Conservation (phyloP, 2,329 filamentous ascomycete species). For the Venturia pyrina region DNA sequence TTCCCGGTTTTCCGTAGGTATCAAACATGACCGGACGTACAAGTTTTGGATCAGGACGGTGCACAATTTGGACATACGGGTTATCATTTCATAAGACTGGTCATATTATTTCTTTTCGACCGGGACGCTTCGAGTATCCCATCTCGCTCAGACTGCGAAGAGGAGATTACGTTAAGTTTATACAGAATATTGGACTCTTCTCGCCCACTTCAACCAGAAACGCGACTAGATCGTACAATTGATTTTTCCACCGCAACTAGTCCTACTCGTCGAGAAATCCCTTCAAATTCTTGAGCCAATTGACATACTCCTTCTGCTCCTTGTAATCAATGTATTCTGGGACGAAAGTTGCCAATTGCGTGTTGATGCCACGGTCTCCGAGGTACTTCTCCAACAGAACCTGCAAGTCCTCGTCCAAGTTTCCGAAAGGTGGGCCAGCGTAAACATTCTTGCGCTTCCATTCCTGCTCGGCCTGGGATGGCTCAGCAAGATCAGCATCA, state of each 20-base stretch:
- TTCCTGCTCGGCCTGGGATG: slow-evolving; percentile 63
- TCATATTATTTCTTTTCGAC: neutral
- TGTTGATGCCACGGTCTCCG: slow-evolving; percentile 86
- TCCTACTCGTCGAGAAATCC: neutral
- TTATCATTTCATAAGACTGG: neutral
- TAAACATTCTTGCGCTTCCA: slow-evolving; percentile 72
- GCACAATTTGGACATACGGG: neutral
- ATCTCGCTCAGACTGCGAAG: neutral
- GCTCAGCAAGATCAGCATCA: slow-evolving; percentile 66
- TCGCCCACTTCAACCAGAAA: neutral
- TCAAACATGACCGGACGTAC: too few species aligned
- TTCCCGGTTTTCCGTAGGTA: too few species aligned
- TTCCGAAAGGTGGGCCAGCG: slow-evolving; percentile 83
- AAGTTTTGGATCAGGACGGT: too few species aligned
- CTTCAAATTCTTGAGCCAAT: slow-evolving; percentile 51
- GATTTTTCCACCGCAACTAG: too few species aligned
- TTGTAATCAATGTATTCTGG: slow-evolving; percentile 96
- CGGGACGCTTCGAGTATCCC: neutral
- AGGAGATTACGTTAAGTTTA: neutral
- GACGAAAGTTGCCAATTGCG: slow-evolving; percentile 77
- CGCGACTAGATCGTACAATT: neutral
- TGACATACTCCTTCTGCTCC: slow-evolving; percentile 94
- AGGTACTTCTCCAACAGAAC: slow-evolving; percentile 85
- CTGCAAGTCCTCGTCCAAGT: slow-evolving; percentile 93
- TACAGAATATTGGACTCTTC: neutral